phyloP scores from a whole-genome alignment of 2,329 filamentous ascomycete genomes.

The Scopulariopsis brevicaulis region DNA sequence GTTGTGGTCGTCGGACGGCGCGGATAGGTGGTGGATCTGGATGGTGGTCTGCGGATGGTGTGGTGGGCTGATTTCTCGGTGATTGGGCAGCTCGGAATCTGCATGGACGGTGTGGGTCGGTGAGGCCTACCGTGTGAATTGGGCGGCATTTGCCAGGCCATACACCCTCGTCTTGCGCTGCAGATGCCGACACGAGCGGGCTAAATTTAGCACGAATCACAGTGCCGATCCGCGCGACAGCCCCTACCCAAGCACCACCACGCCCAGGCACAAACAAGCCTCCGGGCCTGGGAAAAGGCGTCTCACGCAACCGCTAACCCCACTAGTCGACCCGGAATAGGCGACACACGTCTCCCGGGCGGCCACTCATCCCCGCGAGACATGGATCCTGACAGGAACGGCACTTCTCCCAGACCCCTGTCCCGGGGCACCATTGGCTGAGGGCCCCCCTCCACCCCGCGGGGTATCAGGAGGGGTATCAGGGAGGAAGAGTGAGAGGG shows the following conservation, averaged over 20 bases:
- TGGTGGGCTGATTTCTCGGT: not conserved
- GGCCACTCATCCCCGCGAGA: not conserved
- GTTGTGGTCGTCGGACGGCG: not conserved
- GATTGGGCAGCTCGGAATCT: not conserved
- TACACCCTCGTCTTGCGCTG: not conserved
- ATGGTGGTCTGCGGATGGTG: not conserved
- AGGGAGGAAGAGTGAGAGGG: not conserved
- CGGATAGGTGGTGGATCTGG: not conserved
- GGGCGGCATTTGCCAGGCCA: not conserved
- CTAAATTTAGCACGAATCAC: not conserved
- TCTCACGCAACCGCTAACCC: not conserved
- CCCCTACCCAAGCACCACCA: not conserved
- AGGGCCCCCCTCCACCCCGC: not conserved
- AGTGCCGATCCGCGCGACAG: not conserved
- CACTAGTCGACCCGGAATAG: not conserved
- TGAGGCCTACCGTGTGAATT: not conserved
- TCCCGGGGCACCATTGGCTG: not conserved
- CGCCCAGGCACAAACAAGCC: not conserved
- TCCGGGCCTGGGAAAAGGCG: not conserved
- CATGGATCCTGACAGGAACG: not conserved
- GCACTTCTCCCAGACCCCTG: not conserved
- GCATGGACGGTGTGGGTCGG: not conserved
- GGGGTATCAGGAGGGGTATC: too few relatives aligned
- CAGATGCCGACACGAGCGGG: not conserved
- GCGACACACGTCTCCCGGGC: not conserved